Evolutionary conservation across 441 rosid genomes (phyloP), one percentile per base, ranked within the genome.

Genomic region (Cnidoscolus chayamansa): DNA sequence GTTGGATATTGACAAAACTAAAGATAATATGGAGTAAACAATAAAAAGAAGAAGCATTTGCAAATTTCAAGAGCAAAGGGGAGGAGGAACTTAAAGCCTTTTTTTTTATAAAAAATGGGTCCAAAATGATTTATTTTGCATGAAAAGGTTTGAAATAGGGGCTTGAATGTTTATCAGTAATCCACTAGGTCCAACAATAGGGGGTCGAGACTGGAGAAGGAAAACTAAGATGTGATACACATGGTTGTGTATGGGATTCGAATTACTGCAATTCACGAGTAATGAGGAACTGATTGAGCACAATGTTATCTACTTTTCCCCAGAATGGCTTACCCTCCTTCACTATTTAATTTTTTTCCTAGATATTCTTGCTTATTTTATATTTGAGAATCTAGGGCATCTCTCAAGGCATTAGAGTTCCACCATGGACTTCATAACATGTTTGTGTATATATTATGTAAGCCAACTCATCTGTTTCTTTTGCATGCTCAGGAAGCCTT

Each of bases 401-500:
- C 16, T 37, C 60, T 68, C 35, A 65, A 7, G 10, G 0, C 57
- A 40, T 72, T 50, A 16, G 58, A 51, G 12, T 2, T 65, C 65
- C 10, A 16, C 1, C 43, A 7, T 0, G 54, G 35, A 69, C 40
- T 20, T 77, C 58, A 37, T 53, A 60, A 0, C 43, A 69, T 35
- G 43, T 65, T 2, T 63, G 45, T 13, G 47, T 10, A 58, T 65
- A 30, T 50, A 43, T 32, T 59, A 20, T 66, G 25, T 58, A 30
- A 63, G 19, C 64, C 45, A 48, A 79, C 51, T 74, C 4, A 51
- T 45, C 12, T 30, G n/a, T n/a, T 73, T 45, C 53, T 37, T 55
- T 53, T 64, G 54, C 37, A 13, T 53, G 63, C 57, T 32, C 77
- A 93, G 97, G 90, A 91, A 91, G 73, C 94, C 96, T 50, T 93